phyloP scores from a whole-genome alignment of 768 basidiomycete genomes.

The Daedalea quercina region DNA sequence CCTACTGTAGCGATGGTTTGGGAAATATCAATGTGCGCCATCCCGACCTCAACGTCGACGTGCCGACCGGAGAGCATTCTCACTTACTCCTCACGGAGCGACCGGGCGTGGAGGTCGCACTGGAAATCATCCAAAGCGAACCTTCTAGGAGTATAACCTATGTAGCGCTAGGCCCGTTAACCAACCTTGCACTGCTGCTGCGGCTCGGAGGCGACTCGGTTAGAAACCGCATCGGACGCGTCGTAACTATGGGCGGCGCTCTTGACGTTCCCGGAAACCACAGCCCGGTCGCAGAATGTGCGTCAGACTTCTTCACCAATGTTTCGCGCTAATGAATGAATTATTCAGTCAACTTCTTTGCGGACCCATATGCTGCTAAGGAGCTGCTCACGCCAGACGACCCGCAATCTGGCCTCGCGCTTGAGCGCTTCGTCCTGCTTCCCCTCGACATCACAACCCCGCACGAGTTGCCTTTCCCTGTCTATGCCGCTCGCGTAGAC shows the following conservation, averaged over 20 bases:
- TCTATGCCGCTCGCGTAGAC: constrained; percentile 56
- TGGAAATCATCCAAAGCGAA: constrained; percentile 45
- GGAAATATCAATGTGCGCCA: constrained; percentile 54
- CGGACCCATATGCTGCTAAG: constrained; percentile 80
- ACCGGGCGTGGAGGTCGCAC: constrained; percentile 46
- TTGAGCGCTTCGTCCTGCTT: constrained; percentile 60
- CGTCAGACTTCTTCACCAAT: constrained; percentile 16
- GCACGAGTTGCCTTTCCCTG: constrained; percentile 70
- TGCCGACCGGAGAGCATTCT: constrained; percentile 25
- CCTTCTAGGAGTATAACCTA: constrained; percentile 58
- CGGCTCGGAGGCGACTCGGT: constrained; percentile 47
- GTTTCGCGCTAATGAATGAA: neutral
- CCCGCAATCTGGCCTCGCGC: constrained; percentile 42
- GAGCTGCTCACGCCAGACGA: constrained; percentile 46
- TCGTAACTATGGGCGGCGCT: constrained; percentile 92
- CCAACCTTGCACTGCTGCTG: constrained; percentile 69
- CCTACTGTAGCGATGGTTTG: constrained; percentile 55
- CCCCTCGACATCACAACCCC: constrained; percentile 80
- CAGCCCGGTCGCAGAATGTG: constrained; percentile 78
- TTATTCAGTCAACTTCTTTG: constrained; percentile 70
- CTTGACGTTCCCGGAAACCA: constrained; percentile 89
- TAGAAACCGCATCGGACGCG: constrained; percentile 53
- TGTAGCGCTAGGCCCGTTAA: constrained; percentile 69
- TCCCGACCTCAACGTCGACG: constrained; percentile 47
- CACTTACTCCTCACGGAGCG: constrained; percentile 41